Base-by-base conservation (phyloP, 2,329 filamentous ascomycete species). In the Nigrospora sphaerica region DNA sequence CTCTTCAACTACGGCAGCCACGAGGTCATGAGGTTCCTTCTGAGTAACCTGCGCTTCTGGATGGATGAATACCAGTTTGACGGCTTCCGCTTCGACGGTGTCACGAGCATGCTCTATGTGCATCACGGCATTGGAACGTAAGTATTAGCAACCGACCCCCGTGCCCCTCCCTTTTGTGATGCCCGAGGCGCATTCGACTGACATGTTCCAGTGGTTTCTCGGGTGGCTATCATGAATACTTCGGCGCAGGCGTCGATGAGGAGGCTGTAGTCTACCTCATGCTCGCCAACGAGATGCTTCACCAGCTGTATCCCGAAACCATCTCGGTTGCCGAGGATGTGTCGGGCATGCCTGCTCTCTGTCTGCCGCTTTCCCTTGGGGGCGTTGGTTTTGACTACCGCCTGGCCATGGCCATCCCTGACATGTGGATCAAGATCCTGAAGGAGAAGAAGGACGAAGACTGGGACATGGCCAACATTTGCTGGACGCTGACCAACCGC, bases 41-140 rank as follows among this genome's bases (percentile, higher is more conserved):
- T 98, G 23, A 96, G 91, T 65, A 98, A 98, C 63, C 70, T 98
- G 48, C 81, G 92, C 19, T 98, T 95, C 72, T 98, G 93, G 91
- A 97, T 98, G 91, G 92, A 97, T 47, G 91, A 96, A 68, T 98
- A 96, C 61, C 74, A 82, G 36, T 97, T 98, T 62, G 93, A 98
- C 62, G 93, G 93, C 19, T 98, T 97, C 77, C 82, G 93, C 37
- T 98, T 98, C 59, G 93, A 98, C 57, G 93, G 93, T 54, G 93
- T 98, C 44, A 98, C 93, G 2, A 96, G 91, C 70, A 98, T 98
- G 90, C 83, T 98, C 47, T 98, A 98, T 66, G 72, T 74, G 14
- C 93, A 98, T 62, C 93, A 98, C 62, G 93, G 93, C 40, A 95
- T 98, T 67, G 93, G 93, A 74, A 95, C 91, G 83, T 93, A 73